Evolutionary conservation across 2,329 filamentous ascomycete genomes (phyloP), one percentile per base, ranked within the genome.

Genomic region (Xylaria sp.): DNA sequence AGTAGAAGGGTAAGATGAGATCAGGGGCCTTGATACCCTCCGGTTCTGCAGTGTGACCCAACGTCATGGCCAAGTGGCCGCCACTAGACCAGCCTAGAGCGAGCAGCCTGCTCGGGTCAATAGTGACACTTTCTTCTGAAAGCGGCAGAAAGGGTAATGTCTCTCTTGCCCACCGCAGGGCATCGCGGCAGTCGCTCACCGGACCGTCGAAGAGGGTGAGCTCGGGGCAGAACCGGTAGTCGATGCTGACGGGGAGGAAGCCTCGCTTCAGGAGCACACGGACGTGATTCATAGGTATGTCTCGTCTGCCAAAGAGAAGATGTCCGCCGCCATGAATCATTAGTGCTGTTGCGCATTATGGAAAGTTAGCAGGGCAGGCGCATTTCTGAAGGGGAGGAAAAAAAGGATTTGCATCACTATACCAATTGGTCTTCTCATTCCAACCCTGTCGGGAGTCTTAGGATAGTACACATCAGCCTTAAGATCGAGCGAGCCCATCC

Each of bases 201-300:
- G 83, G 76, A 0, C 83, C 83, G 0, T 81, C 76, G 4, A 74
- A 47, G 3, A 85, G 66, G 17, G 71, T 78, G 2, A 77, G 72
- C 42, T 84, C 80, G 0, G 83, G 83, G 59, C 82, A 84, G 1
- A 85, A 75, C 0, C 82, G 72, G 63, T 84, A 83, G 67, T 84
- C 83, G 0, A 84, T 55, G 62, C 78, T 82, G 14, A 85, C 70
- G 0, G 82, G 82, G 0, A 84, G 84, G 67, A 35, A 84, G 75
- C 0, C 79, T 78, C 2, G 68, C 50, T 0, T 71, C 0, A 83
- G 71, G 0, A 84, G 73, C 1, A 70, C 57, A 3, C 67, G 47
- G 0, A 72, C 78, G 53, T 84, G 82, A 3, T 61, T 43, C 4
- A 73, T 71, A 2, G 75, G 70, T 3, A 81, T 65, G 7, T 74